A percentile compares a stretch with the other conserved stretches of the same genome.
Evolutionary conservation across 140 eudicot genomes (phyloP).

Genomic region (Bidens hawaiensis): DNA sequence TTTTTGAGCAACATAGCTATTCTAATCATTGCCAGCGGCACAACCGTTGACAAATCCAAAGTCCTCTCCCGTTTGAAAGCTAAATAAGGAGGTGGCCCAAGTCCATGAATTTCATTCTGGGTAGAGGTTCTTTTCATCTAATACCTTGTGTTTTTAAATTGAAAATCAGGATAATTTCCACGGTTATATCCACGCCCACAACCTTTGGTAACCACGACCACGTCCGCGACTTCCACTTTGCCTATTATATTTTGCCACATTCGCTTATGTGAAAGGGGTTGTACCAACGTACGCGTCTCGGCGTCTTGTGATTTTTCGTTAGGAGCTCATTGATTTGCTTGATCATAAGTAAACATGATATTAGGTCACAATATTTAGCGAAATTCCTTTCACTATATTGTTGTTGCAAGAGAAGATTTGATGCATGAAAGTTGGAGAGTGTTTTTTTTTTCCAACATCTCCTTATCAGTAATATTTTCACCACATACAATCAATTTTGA

Average conservation of each 20-base stretch:
- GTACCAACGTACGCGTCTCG: neutral
- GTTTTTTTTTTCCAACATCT: too few species aligned
- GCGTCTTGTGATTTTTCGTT: neutral
- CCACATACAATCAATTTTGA: too few species aligned
- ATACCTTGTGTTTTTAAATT: too few species aligned
- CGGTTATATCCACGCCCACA: neutral
- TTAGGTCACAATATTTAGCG: neutral
- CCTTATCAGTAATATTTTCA: too few species aligned
- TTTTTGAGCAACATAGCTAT: too few species aligned
- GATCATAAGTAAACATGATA: neutral
- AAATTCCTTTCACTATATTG: neutral
- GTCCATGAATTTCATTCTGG: too few species aligned
- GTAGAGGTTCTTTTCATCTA: too few species aligned
- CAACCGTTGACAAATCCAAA: too few species aligned
- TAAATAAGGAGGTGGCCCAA: too few species aligned
- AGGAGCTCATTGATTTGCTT: neutral
- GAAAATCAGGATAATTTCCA: neutral
- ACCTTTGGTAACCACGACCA: neutral
- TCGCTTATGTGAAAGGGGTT: neutral
- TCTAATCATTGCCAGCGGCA: too few species aligned
- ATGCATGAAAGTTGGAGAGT: too few species aligned
- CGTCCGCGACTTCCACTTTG: neutral
- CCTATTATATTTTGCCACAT: neutral
- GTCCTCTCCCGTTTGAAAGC: too few species aligned
- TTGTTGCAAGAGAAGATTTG: neutral